These are phyloP conservation scores for Xylaria intraflava DNA, from an alignment of 495 filamentous ascomycete species.

Conservation along the genomic window DNA sequence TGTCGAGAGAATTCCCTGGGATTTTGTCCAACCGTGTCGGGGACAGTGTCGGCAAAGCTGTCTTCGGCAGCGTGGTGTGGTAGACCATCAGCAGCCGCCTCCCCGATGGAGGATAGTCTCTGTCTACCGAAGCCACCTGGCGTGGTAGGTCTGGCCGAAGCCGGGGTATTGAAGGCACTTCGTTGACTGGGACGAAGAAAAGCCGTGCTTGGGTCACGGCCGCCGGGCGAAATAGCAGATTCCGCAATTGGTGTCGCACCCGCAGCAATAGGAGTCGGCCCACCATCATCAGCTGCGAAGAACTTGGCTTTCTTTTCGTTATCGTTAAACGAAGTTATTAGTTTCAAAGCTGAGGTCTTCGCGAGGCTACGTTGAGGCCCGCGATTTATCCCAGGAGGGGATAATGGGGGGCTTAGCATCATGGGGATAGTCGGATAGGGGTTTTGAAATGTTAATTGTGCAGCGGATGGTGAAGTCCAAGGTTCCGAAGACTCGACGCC, in stretches of 20 bases:
- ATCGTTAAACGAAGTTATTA: slow-evolving; percentile 83
- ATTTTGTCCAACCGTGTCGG: slow-evolving; percentile 9
- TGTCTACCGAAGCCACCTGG: slow-evolving; percentile 62
- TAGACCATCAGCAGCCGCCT: slow-evolving; percentile 46
- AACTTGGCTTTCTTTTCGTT: slow-evolving; percentile 57
- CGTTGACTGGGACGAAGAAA: slow-evolving; percentile 56
- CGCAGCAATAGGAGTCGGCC: slow-evolving; percentile 68
- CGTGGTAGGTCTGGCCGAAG: slow-evolving; percentile 65
- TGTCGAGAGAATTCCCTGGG: slow-evolving; percentile 15
- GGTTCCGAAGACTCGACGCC: slow-evolving; percentile 67
- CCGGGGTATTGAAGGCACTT: slow-evolving; percentile 55
- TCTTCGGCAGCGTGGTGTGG: slow-evolving; percentile 31
- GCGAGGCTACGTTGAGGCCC: slow-evolving; percentile 54
- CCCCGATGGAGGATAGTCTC: slow-evolving; percentile 78
- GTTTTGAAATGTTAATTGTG: slow-evolving; percentile 54
- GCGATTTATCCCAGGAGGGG: slow-evolving; percentile 41
- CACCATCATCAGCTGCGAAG: slow-evolving; percentile 58
- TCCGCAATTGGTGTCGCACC: slow-evolving; percentile 88
- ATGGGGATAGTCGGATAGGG: slow-evolving; percentile 43
- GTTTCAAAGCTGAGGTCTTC: slow-evolving; percentile 81
- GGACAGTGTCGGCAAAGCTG: slow-evolving; percentile 20
- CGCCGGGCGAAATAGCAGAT: slow-evolving; percentile 74
- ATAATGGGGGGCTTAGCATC: slow-evolving; percentile 53
- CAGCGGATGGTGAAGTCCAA: slow-evolving; percentile 76
- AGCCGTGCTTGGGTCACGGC: slow-evolving; percentile 56